Base-by-base conservation (phyloP, 2,329 filamentous ascomycete genomes). In the Phaeosphaeria sp. region DNA sequence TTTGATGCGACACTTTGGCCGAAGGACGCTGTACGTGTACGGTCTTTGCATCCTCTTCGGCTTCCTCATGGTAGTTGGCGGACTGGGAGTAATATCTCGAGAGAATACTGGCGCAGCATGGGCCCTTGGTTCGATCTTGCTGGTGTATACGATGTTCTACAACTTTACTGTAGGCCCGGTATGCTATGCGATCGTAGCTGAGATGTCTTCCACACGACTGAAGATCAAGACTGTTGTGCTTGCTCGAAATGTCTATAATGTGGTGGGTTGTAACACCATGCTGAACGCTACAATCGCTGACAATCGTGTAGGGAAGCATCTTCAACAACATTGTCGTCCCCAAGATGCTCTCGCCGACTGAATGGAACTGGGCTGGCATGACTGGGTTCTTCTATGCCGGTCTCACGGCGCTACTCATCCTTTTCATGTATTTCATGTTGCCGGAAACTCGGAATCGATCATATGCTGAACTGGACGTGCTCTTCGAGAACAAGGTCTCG, bases 191-290 rank as follows among this genome's bases (percentile, higher is more conserved):
- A 85, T 96, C 7, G 92, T 96, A 3, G 86, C 90, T 1, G 92
- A 97, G 75, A 78, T 96, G 27, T 92, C 91, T 0, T 92, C 92
- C 0, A 87, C 91, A 17, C 86, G 92, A 5, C 83, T 97, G 42
- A 90, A 93, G 73, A 92, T 94, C 79, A 96, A 96, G 82, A 96
- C 93, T 0, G 89, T 96, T 45, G 92, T 94, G 1, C 84, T 96
- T 2, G 92, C 90, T 1, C 87, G 92, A 48, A 90, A 91, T 63
- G 80, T 91, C n/a, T 83, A 80, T 81, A 93, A 94, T 68, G 80
- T 96, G 3, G 50, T 46, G 39, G 24, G 50, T 52, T 36, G 3
- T 36, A 13, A 36, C 15, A 7, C 11, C 30, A 36, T 13, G 3
- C 11, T 20, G 3, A 24, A 21, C 5, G 8, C 18, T 3, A 6